Conservation (phyloP, 1,139 yeast genomes). For the Ashbya aceris region DNA sequence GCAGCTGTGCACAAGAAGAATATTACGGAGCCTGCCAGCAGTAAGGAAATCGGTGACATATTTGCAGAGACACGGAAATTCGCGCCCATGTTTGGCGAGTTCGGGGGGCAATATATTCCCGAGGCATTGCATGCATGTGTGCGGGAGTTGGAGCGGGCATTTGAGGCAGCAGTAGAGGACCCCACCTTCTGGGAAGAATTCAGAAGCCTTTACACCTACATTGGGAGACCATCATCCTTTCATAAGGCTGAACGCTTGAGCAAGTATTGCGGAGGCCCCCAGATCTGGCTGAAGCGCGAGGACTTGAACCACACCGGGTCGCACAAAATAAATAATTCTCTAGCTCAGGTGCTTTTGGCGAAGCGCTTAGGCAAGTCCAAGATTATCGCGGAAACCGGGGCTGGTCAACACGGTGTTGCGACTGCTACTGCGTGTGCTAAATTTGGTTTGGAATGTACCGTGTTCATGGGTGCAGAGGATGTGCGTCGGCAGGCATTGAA, state of each 20-base stretch:
- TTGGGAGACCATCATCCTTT: slow-evolving; percentile 92
- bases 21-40: slow-evolving; percentile 5
- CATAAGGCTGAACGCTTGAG: slow-evolving; percentile 87
- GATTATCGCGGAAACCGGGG: slow-evolving; percentile 98
- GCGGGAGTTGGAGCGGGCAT: slow-evolving; percentile 78
- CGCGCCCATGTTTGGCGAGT: slow-evolving; percentile 79
- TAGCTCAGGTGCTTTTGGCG: slow-evolving; percentile 90
- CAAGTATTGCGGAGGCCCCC: slow-evolving; percentile 91
- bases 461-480: slow-evolving; percentile 98
- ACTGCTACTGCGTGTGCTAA: slow-evolving; percentile 99
- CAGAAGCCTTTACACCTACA: slow-evolving; percentile 70
- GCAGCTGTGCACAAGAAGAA: slow-evolving; percentile 12
- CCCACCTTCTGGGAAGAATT: slow-evolving; percentile 91
- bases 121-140: slow-evolving; percentile 91
- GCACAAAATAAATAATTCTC: slow-evolving; percentile 92
- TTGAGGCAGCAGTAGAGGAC: slow-evolving; percentile 80
- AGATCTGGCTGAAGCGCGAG: slow-evolving; percentile 96
- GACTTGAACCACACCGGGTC: slow-evolving; percentile 97
- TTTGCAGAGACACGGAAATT: slow-evolving; percentile 52
- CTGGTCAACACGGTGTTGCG: slow-evolving; percentile 99
- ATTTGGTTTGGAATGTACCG: slow-evolving; percentile 91
- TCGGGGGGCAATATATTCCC: slow-evolving; percentile 98
- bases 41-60: slow-evolving; percentile 21
- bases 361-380: slow-evolving; percentile 83
- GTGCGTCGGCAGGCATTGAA: slow-evolving; percentile 96